A percentile compares a stretch with the other conserved stretches of the same genome.
These are phyloP conservation scores for Arxiozyma bovina DNA, from an alignment of 1,139 yeast species.

Conservation along the genomic window DNA sequence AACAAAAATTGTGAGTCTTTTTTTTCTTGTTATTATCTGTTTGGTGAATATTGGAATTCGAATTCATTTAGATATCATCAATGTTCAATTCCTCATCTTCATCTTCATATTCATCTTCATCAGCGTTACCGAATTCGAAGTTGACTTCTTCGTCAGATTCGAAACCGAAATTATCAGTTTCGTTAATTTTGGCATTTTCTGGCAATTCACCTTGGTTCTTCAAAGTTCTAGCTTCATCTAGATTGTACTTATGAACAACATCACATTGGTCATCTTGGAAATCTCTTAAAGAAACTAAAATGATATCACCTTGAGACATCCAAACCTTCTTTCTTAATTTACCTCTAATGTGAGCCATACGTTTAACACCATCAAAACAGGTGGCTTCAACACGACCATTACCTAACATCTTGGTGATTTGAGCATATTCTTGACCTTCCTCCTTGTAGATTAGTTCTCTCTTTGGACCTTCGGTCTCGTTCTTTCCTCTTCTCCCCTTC, in stretches of 20 bases:
- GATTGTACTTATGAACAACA: slow-evolving; percentile 90
- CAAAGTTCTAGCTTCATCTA: slow-evolving; percentile 96
- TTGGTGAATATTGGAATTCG: background rate
- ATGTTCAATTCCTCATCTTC: slow-evolving; percentile 70
- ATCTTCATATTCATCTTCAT: slow-evolving; percentile 65
- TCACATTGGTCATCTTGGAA: slow-evolving; percentile 98
- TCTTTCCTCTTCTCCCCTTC: slow-evolving; percentile 98
- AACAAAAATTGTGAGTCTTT: background rate
- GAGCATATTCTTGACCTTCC: slow-evolving; percentile 98
- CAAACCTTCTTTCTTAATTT: slow-evolving; percentile 98
- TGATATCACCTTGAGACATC: slow-evolving; percentile 99
- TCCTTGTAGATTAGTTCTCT: slow-evolving; percentile 88
- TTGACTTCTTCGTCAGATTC: slow-evolving; percentile 97
- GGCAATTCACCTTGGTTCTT: slow-evolving; percentile 96
- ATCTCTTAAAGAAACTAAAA: slow-evolving; percentile 90
- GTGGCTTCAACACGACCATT: slow-evolving; percentile 93
- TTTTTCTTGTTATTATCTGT: too few relatives aligned
- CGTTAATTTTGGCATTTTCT: slow-evolving; percentile 92
- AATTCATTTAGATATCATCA: slow-evolving; percentile 25
- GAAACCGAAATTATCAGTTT: slow-evolving; percentile 93
- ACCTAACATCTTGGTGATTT: slow-evolving; percentile 96
- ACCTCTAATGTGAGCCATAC: slow-evolving; percentile 98
- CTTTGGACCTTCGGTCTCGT: slow-evolving; percentile 82
- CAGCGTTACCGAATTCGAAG: slow-evolving; percentile 97
- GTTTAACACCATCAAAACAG: slow-evolving; percentile 87